These are phyloP conservation scores for Penicillium silybi DNA, from an alignment of 495 filamentous ascomycete genomes.

Conservation along the genomic window DNA sequence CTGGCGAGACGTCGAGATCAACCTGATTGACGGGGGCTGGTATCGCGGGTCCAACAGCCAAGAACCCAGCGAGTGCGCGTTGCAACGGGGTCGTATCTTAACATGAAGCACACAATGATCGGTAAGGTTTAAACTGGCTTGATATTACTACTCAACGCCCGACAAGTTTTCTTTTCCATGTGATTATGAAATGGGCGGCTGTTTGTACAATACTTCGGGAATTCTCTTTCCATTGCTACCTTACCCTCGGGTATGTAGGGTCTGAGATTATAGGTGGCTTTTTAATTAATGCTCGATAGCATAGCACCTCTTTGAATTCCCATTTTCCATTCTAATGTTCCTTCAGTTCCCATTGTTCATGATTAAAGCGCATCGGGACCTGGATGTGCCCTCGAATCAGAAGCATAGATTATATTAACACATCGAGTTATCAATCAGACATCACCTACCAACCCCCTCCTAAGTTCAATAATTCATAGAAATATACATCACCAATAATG, in stretches of 20 bases:
- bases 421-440: too few relatives aligned
- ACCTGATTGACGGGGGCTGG: constrained; percentile 67
- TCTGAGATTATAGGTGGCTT: too few relatives aligned
- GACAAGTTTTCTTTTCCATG: background rate
- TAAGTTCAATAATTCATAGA: background rate
- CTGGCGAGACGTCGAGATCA: constrained; percentile 64
- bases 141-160: background rate
- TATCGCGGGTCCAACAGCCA: constrained; percentile 51
- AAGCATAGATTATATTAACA: too few relatives aligned
- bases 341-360: too few relatives aligned
- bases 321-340: too few relatives aligned
- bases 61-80: constrained; percentile 29
- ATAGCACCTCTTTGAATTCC: too few relatives aligned
- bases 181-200: background rate
- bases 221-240: background rate
- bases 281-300: too few relatives aligned
- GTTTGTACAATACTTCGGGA: background rate
- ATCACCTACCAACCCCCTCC: too few relatives aligned
- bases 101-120: background rate
- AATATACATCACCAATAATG: background rate
- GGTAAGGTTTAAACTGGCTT: background rate
- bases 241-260: background rate
- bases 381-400: too few relatives aligned
- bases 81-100: constrained; percentile 5
- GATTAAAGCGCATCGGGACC: too few relatives aligned